These are phyloP conservation scores for Didymella segeticola DNA, from an alignment of 2,329 filamentous ascomycete genomes.

Conservation along the genomic window DNA sequence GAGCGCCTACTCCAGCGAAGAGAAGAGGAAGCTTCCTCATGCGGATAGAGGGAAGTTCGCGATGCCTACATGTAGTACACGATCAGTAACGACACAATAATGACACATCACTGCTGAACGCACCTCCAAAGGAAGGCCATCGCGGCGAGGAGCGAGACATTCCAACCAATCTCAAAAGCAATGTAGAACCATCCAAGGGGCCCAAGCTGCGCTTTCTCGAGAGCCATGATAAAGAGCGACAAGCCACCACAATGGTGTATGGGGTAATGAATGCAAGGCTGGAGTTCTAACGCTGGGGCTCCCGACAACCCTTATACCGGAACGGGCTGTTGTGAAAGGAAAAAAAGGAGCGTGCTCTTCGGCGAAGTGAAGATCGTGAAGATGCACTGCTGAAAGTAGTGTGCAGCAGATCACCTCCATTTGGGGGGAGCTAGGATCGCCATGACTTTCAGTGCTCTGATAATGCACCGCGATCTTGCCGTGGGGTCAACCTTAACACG, in stretches of 20 bases:
- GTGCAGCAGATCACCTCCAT: constrained; percentile 7
- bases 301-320: constrained; percentile 16
- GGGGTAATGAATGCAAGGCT: constrained; percentile 10
- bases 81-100: constrained; percentile 3
- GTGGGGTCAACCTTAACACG: constrained; percentile 7
- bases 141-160: constrained; percentile 11
- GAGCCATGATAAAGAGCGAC: constrained; percentile 17
- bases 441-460: constrained; percentile 7
- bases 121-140: constrained; percentile 30
- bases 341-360: constrained; percentile 13
- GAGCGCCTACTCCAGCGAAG: constrained; percentile 30
- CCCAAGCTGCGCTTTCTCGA: constrained; percentile 17
- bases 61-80: constrained; percentile 15
- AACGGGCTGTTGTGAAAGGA: not conserved
- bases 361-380: constrained; percentile 3
- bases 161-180: constrained; percentile 17
- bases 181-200: constrained; percentile 21
- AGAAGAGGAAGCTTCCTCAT: constrained; percentile 41
- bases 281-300: constrained; percentile 4
- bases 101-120: not conserved
- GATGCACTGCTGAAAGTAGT: not conserved
- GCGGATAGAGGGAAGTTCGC: constrained; percentile 38
- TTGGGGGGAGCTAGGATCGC: constrained; percentile 3
- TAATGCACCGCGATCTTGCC: constrained; percentile 9
- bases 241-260: constrained; percentile 8